These are phyloP conservation scores for Podospora pseudopauciseta DNA, from an alignment of 495 filamentous ascomycete species.

Conservation along the genomic window DNA sequence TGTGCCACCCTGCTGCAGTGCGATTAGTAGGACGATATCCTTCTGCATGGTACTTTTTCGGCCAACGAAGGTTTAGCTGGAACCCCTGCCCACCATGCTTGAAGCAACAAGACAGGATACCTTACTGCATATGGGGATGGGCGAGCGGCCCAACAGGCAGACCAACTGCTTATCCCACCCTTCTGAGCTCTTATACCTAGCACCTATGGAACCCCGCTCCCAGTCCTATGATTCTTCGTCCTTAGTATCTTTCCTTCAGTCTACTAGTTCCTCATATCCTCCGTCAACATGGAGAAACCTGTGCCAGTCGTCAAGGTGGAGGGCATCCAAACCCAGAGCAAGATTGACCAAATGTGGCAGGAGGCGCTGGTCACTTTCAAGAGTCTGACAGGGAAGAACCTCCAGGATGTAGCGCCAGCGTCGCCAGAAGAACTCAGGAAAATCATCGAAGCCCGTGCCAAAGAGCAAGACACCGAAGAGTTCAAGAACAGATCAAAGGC, in stretches of 20 bases:
- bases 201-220: background rate
- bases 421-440: background rate
- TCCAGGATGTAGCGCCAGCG: background rate
- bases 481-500: background rate
- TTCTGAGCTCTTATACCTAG: background rate
- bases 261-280: background rate
- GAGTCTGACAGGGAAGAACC: background rate
- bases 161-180: background rate
- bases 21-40: background rate
- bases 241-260: background rate
- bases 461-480: background rate
- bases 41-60: background rate
- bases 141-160: background rate
- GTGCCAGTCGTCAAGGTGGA: too few species aligned
- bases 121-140: too few species aligned
- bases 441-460: background rate
- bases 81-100: background rate
- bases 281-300: background rate
- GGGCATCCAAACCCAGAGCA: background rate
- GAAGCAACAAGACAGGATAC: background rate
- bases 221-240: background rate
- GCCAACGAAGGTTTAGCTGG: background rate
- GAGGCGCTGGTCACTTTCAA: background rate
- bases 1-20: background rate
- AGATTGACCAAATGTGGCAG: background rate